Conservation (phyloP, 257 asterid species). For the Nicotiana undulata region DNA sequence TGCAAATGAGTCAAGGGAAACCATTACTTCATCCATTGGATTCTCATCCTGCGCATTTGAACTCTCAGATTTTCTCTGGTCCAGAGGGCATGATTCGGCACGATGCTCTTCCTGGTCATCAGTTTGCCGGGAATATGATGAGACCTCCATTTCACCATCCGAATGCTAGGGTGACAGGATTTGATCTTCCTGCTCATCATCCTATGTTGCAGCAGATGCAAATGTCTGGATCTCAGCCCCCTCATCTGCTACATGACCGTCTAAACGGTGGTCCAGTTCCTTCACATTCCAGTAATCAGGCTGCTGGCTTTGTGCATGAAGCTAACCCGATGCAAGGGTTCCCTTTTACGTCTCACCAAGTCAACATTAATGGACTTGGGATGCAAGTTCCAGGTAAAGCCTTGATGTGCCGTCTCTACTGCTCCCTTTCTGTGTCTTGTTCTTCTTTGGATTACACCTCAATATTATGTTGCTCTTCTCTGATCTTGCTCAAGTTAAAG, state of each 20-base stretch:
- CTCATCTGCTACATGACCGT: conserved; percentile 35
- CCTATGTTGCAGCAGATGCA: conserved; percentile 60
- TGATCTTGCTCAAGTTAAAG: neutral
- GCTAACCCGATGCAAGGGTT: conserved; percentile 49
- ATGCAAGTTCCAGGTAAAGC: conserved; percentile 54
- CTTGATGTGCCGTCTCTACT: neutral
- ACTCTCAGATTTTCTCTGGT: conserved; percentile 46
- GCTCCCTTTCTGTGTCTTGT: neutral
- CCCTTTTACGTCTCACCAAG: conserved; percentile 46
- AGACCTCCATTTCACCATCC: conserved; percentile 58
- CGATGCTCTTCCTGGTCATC: conserved; percentile 43
- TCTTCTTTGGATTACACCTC: neutral
- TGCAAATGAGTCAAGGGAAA: conserved; percentile 47
- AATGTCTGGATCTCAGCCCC: conserved; percentile 46
- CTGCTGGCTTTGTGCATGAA: conserved; percentile 46
- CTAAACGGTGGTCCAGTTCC: conserved; percentile 44
- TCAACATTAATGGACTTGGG: conserved; percentile 41
- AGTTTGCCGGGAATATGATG: conserved; percentile 34
- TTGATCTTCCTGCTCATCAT: conserved; percentile 50
- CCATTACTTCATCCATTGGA: conserved; percentile 49
- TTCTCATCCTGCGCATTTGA: conserved; percentile 43
- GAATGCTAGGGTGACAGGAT: conserved; percentile 44
- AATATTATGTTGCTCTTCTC: neutral
- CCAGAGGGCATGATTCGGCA: conserved; percentile 37
- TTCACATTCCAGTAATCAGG: conserved; percentile 39